These are phyloP conservation scores for Skeletonema tropicum DNA, from an alignment of 108 stramenopile species.

Conservation along the genomic window DNA sequence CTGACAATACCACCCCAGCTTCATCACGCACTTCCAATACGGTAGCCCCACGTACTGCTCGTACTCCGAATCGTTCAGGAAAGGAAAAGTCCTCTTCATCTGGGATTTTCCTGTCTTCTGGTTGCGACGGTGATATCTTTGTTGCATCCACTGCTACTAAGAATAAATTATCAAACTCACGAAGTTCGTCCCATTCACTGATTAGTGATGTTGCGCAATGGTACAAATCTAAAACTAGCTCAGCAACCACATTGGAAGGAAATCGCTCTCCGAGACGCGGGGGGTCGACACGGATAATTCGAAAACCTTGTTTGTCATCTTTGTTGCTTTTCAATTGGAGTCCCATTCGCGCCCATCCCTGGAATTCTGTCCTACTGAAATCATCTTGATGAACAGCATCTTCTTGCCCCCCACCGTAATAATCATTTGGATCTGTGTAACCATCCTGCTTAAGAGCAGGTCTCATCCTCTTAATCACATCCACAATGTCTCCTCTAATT, in stretches of 20 bases:
- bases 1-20: conserved; percentile 82
- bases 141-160: conserved; percentile 81
- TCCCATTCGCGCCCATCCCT: conserved; percentile 88
- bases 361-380: conserved; percentile 62
- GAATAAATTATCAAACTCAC: conserved; percentile 94
- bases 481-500: conserved; percentile 90
- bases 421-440: conserved; percentile 42
- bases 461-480: conserved; percentile 79
- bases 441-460: conserved; percentile 50
- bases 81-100: conserved; percentile 89
- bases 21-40: conserved; percentile 87
- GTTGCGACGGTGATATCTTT: conserved; percentile 62
- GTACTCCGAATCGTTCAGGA: conserved; percentile 72
- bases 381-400: conserved; percentile 45
- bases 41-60: conserved; percentile 82
- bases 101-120: conserved; percentile 63
- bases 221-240: conserved; percentile 81
- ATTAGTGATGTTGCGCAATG: conserved; percentile 78
- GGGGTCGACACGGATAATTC: conserved; percentile 76
- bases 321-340: conserved; percentile 59
- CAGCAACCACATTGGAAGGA: conserved; percentile 79
- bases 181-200: conserved; percentile 91
- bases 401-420: conserved; percentile 43
- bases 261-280: conserved; percentile 85
- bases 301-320: conserved; percentile 36